These are phyloP conservation scores for Trichoderma sp. DNA, from an alignment of 2,329 filamentous ascomycete species.

Conservation along the genomic window DNA sequence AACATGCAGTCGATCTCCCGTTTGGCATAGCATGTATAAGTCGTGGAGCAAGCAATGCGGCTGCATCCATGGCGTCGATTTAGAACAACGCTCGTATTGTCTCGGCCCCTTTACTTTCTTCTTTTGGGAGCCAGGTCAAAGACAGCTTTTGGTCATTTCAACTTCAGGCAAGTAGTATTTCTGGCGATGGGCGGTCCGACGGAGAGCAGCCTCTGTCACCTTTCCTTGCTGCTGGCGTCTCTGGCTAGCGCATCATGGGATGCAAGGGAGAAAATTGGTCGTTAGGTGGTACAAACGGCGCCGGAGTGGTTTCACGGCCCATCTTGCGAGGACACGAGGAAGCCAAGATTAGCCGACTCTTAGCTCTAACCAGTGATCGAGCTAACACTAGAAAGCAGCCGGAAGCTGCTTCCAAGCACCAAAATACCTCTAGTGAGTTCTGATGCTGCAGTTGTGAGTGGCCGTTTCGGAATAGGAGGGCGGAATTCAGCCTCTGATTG, in stretches of 20 bases:
- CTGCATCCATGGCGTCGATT: neutral
- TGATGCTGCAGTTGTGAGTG: neutral
- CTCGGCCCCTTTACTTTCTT: neutral
- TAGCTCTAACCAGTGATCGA: neutral
- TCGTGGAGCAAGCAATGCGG: neutral
- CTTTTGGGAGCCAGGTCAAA: neutral
- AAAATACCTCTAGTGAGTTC: neutral
- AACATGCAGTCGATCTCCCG: slow-evolving; percentile 2
- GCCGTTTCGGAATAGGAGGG: neutral
- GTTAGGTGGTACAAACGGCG: neutral
- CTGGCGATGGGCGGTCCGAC: neutral
- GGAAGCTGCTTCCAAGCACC: neutral
- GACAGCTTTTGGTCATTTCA: neutral
- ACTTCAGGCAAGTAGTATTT: neutral
- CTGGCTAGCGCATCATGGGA: neutral
- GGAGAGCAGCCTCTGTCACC: neutral
- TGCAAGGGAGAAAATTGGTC: neutral
- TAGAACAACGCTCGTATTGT: neutral
- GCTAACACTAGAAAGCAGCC: neutral
- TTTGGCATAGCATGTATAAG: neutral
- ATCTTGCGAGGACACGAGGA: neutral
- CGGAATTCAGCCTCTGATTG: neutral
- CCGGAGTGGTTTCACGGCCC: neutral
- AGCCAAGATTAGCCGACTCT: neutral
- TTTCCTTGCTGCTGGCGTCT: neutral